Evolutionary conservation across 2,329 filamentous ascomycete species (phyloP).

Genomic region (Colletotrichum tropicale): DNA sequence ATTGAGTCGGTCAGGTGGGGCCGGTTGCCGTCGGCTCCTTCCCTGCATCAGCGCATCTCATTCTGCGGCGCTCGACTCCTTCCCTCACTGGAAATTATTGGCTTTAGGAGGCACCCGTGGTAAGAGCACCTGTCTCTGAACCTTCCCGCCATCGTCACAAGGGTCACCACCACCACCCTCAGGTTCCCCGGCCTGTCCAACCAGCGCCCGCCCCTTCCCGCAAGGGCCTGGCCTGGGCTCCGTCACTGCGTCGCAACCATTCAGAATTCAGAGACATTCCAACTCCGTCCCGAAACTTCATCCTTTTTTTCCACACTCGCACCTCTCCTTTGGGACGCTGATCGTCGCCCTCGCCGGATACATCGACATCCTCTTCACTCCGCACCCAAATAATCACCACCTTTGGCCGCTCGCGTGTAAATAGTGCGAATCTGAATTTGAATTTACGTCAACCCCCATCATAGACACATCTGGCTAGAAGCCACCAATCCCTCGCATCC

Average conservation of each 20-base stretch:
- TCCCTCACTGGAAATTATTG: neutral
- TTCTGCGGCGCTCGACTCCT: neutral
- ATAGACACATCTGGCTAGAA: neutral
- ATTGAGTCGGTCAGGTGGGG: neutral
- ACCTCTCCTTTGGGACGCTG: neutral
- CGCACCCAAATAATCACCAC: neutral
- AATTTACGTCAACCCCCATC: neutral
- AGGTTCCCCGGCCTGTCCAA: neutral
- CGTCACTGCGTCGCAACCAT: neutral
- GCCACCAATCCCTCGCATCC: neutral
- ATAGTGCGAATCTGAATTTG: neutral
- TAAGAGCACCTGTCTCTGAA: neutral
- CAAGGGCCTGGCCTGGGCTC: neutral
- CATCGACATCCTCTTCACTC: neutral
- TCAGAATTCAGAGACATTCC: constrained; percentile 14
- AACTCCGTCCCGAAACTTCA: neutral
- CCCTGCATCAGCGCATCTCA: neutral
- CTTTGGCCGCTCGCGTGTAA: neutral
- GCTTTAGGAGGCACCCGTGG: neutral
- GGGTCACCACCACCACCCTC: neutral
- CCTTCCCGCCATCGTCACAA: neutral
- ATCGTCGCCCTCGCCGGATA: constrained; percentile 6
- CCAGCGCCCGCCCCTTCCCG: neutral
- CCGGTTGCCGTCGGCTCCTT: neutral
- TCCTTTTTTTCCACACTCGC: neutral